These are phyloP conservation scores for Penicillium sp. DNA, from an alignment of 2,329 filamentous ascomycete species.

Conservation along the genomic window DNA sequence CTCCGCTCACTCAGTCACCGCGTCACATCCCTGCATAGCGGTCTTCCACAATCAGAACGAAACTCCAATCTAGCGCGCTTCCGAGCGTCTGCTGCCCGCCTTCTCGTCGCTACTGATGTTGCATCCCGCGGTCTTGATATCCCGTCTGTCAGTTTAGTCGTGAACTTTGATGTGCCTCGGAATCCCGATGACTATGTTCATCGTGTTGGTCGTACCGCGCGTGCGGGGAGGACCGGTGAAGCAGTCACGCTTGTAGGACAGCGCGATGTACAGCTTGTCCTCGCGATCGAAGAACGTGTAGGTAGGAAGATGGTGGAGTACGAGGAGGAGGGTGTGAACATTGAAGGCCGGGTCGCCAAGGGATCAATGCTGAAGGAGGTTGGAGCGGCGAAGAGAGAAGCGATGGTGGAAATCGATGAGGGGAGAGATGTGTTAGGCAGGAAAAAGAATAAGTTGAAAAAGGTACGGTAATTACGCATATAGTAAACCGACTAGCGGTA, in stretches of 20 bases:
- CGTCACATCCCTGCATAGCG: conserved; percentile 88
- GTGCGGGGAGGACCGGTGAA: conserved; percentile 83
- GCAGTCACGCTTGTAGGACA: conserved; percentile 90
- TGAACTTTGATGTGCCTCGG: conserved; percentile 96
- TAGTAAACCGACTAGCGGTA: neutral
- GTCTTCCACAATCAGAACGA: conserved; percentile 81
- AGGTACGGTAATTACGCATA: conserved; percentile 37
- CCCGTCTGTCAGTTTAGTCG: conserved; percentile 83
- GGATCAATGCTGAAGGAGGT: conserved; percentile 83
- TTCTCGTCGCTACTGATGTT: conserved; percentile 94
- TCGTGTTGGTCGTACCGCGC: conserved; percentile 90
- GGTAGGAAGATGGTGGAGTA: conserved; percentile 79
- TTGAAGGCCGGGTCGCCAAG: conserved; percentile 86
- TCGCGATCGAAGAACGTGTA: conserved; percentile 86
- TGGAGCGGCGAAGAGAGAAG: conserved; percentile 94
- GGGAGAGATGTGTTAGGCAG: conserved; percentile 91
- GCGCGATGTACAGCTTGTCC: conserved; percentile 86
- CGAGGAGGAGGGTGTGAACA: conserved; percentile 86
- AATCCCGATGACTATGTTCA: conserved; percentile 98
- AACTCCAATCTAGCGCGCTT: conserved; percentile 89
- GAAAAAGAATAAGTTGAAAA: conserved; percentile 57
- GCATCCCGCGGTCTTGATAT: conserved; percentile 95
- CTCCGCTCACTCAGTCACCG: conserved; percentile 85
- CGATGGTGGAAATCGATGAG: conserved; percentile 88
- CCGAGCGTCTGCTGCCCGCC: conserved; percentile 82